Base-by-base conservation (phyloP, 345 rosid species). In the Orychophragmus violaceus region DNA sequence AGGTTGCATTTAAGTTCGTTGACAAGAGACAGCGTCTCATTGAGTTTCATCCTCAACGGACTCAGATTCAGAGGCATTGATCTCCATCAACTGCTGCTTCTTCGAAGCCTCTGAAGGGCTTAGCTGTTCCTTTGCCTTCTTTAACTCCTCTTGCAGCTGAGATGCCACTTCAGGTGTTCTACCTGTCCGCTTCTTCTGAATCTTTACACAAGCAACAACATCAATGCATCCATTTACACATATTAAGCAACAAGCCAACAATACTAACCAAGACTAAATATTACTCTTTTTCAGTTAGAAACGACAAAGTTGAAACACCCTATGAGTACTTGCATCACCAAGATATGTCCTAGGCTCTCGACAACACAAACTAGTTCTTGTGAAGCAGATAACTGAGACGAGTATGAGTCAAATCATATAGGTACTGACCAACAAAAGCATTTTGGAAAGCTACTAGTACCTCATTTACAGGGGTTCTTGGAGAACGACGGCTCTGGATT, bases 121-220 rank as follows among this genome's bases (percentile, higher is more conserved):
- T 62, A 91, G 77, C 68, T 91, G 84, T 27, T 88, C 94, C 72
- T 85, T 94, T 9, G 83, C 80, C 77, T 74, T 94, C 79, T 83
- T 87, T n/a, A 94, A 84, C 51, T 91, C 96, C 37, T 85, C 96
- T 76, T 84, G 91, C 52, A 94, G 90, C 65, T 84, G 91, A 71
- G 83, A 71, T 68, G 83, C 93, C 72, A 84, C 66, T 71, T 88
- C 90, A 0, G 82, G 66, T 64, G 86, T 71, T 71, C 66, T 82
- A 29, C 80, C 70, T 5, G 80, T 71, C 18, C 91, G 80, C 70
- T 84, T 88, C 77, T 85, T 93, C 90, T 86, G 79, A 35, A 74
- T 61, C 60, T 70, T 66, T 28, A 68, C 23, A 29, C 30, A n/a
- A n/a, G n/a, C n/a, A n/a, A n/a, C n/a, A 46, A 54, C 8, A 35